Conservation (phyloP, 2,329 filamentous ascomycete genomes). For the Pestalotiopsis sp. region DNA sequence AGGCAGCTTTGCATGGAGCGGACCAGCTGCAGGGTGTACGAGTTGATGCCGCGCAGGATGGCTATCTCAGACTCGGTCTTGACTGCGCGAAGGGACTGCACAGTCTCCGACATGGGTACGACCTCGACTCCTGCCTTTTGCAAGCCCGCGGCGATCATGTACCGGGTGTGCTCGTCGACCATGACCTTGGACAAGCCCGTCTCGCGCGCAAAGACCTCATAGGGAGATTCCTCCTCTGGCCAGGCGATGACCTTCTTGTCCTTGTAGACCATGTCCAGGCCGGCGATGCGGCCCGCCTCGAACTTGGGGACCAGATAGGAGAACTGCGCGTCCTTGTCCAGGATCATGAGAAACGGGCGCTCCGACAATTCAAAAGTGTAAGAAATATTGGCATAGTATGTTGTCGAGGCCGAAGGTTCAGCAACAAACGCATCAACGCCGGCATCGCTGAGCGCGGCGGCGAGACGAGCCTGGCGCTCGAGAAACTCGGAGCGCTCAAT, state of each 20-base stretch:
- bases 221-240: slow-evolving; percentile 30
- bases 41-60: slow-evolving; percentile 29
- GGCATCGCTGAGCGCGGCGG: slow-evolving; percentile 21
- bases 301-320: slow-evolving; percentile 32
- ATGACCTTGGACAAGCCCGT: slow-evolving; percentile 27
- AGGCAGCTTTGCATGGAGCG: slow-evolving; percentile 30
- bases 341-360: slow-evolving; percentile 30
- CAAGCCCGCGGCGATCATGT: slow-evolving; percentile 32
- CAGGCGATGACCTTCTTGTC: slow-evolving; percentile 27
- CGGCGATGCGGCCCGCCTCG: slow-evolving; percentile 30
- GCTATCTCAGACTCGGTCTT: slow-evolving; percentile 31
- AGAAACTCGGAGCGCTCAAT: slow-evolving; percentile 30
- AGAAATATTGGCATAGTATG: slow-evolving; percentile 29
- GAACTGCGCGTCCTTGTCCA: slow-evolving; percentile 26
- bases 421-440: slow-evolving; percentile 32
- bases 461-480: slow-evolving; percentile 26
- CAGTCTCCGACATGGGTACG: slow-evolving; percentile 28
- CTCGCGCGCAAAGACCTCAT: slow-evolving; percentile 24
- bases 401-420: slow-evolving; percentile 29
- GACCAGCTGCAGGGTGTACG: slow-evolving; percentile 30
- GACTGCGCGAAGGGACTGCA: slow-evolving; percentile 28
- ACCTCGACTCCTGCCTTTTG: slow-evolving; percentile 28
- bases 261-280: slow-evolving; percentile 31
- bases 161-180: slow-evolving; percentile 31
- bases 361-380: slow-evolving; percentile 27